Percentiles rank a stretch among this genome's conserved stretches.
These are phyloP conservation scores for Debaryomyces singareniensis DNA, from an alignment of 1,139 yeast species.

Conservation along the genomic window DNA sequence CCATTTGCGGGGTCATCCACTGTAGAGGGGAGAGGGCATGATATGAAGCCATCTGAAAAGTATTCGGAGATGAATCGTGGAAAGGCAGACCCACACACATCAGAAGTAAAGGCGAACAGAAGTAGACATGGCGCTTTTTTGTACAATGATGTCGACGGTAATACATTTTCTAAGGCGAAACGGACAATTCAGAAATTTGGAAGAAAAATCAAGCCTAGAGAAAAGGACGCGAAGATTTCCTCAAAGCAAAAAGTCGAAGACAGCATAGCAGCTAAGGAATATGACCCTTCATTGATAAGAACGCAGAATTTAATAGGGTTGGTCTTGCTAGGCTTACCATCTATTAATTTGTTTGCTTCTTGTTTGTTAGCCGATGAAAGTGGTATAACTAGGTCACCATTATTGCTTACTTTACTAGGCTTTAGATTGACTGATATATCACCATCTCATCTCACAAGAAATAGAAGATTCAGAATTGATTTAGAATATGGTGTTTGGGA, in stretches of 20 bases:
- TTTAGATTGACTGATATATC: slow-evolving; percentile 55
- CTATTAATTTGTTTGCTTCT: slow-evolving; percentile 70
- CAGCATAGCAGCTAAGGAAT: slow-evolving; percentile 30
- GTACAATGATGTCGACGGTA: background rate
- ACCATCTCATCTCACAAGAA: slow-evolving; percentile 32
- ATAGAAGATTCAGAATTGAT: slow-evolving; percentile 56
- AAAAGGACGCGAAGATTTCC: slow-evolving; percentile 1
- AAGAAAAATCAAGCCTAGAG: background rate
- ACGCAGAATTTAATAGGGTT: slow-evolving; percentile 63
- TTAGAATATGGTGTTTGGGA: slow-evolving; percentile 89
- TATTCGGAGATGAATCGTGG: no score
- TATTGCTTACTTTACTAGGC: slow-evolving; percentile 67
- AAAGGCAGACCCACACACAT: no score
- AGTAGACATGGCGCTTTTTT: no score
- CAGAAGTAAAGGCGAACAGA: background rate
- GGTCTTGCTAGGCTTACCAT: slow-evolving; percentile 70
- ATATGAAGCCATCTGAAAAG: no score
- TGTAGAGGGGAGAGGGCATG: no score
- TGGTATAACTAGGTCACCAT: slow-evolving; percentile 75
- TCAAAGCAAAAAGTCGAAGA: slow-evolving; percentile 6
- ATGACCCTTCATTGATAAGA: no score
- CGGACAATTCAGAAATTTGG: background rate
- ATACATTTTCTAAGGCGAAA: background rate
- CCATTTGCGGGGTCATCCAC: no score
- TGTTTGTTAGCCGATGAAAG: slow-evolving; percentile 72